Percentiles rank a stretch among this genome's conserved stretches.
phyloP scores from a whole-genome alignment of 78 protist genomes.

The Cavenderia fasciculata region DNA sequence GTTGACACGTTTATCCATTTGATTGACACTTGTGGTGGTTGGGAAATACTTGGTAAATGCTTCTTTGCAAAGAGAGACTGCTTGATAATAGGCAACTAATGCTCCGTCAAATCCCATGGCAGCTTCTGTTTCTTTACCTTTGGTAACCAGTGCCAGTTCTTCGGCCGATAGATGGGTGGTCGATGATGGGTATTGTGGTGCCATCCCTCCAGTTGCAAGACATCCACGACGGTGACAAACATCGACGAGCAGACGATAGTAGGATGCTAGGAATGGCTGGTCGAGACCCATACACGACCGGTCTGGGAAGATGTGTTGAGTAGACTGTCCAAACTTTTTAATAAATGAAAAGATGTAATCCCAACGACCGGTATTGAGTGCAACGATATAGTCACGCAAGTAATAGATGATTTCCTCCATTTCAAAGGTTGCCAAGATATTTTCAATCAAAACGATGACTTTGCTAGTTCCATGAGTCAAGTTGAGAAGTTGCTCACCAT shows the following conservation, averaged over 20 bases:
- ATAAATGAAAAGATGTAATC: conserved; percentile 84
- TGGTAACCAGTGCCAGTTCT: conserved; percentile 3
- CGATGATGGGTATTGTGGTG: conserved; percentile 74
- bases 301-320: conserved; percentile 57
- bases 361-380: conserved; percentile 89
- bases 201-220: conserved; percentile 88
- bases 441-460: conserved; percentile 83
- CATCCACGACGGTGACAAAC: conserved; percentile 80
- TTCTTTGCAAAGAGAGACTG: conserved; percentile 20
- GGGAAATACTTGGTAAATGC: conserved; percentile 10
- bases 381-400: conserved; percentile 75
- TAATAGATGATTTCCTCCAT: conserved; percentile 87
- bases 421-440: conserved; percentile 83
- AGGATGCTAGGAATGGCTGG: conserved; percentile 71
- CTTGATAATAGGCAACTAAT: conserved; percentile 65
- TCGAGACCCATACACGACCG: conserved; percentile 55
- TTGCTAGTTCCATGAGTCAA: conserved; percentile 41
- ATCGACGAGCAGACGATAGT: conserved; percentile 65
- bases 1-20: too few relatives aligned
- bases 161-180: conserved; percentile 30
- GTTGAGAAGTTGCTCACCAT: conserved; percentile 14
- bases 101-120: conserved; percentile 84
- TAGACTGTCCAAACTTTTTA: conserved; percentile 63
- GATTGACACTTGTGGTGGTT: too few relatives aligned
- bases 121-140: conserved; percentile 76